Base-by-base conservation (phyloP, 2,329 filamentous ascomycete species). In the Fusarium xyrophilum region DNA sequence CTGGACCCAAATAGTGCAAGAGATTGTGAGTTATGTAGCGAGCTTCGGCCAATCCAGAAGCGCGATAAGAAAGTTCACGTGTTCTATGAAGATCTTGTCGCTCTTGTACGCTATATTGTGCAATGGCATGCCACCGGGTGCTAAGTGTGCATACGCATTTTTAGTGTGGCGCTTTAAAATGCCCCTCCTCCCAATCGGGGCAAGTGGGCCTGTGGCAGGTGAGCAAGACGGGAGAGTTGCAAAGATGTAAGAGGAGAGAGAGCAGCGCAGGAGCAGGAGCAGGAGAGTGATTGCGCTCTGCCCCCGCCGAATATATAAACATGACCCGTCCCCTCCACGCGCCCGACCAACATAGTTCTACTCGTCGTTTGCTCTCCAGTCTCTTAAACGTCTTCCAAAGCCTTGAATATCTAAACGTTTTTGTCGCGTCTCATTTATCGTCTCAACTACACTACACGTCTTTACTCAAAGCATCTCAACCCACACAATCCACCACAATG, bases 301-400 rank as follows among this genome's bases (percentile, higher is more conserved):
- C 78, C 80, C 81, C 82, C 82, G 84, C 84, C 83, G 81, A 80
- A 82, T 83, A 88, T 88, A 88, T 87, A 88, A 88, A 86, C 83
- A 85, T 79, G 78, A 79, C 81, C 82, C 77, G 60, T 77, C 77
- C 81, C 81, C 81, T 79, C 82, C 80, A 76, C 84, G 83, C 84
- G 82, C 83, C 82, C 84, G 81, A 80, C 81, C 78, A 77, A 77
- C 76, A 79, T 78, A 77, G 66, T 69, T 62, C 52, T 70, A 58
- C 57, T 70, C 79, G 76, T 77, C 75, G 57, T 76, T 79, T 79
- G 77, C 77, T 78, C 35, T 61, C 38, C 63, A 67, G 62, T 65
- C 68, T 66, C 71, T 70, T 67, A 72, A 70, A 62, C 69, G 67
- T 53, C 64, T 77, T 52, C 44, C 55, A 38, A 62, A 57, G 61